These are phyloP conservation scores for Nothophoma quercina DNA, from an alignment of 2,329 filamentous ascomycete species.

Conservation along the genomic window DNA sequence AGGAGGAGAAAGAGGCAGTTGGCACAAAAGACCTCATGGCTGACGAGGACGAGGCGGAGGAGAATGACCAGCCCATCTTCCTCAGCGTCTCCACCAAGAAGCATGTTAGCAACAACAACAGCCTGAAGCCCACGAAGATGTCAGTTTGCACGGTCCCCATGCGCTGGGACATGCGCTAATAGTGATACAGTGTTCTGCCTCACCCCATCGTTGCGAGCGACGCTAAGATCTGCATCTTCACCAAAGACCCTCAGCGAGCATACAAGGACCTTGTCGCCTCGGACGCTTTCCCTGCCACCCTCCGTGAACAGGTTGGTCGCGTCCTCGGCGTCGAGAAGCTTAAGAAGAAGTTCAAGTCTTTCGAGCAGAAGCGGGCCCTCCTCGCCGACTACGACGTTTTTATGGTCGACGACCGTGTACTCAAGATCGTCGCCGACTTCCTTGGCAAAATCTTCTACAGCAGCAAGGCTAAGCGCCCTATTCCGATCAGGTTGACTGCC, in stretches of 20 bases:
- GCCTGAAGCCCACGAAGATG: constrained; percentile 86
- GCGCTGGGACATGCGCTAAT: constrained; percentile 19
- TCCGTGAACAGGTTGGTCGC: constrained; percentile 58
- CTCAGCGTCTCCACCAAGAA: constrained; percentile 70
- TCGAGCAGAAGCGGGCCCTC: constrained; percentile 81
- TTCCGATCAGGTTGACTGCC: constrained; percentile 77
- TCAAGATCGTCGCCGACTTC: constrained; percentile 73
- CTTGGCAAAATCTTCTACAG: constrained; percentile 96
- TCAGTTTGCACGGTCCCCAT: constrained; percentile 23
- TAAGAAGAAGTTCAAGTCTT: constrained; percentile 87
- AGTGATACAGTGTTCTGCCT: constrained; percentile 63
- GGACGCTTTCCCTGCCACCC: constrained; percentile 62
- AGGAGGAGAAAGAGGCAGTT: constrained; percentile 55
- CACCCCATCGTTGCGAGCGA: constrained; percentile 74
- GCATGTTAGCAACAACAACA: constrained; percentile 74
- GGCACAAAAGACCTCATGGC: constrained; percentile 63
- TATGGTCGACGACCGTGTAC: constrained; percentile 87
- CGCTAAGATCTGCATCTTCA: constrained; percentile 83
- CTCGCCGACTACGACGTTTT: constrained; percentile 90
- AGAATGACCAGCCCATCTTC: constrained; percentile 65
- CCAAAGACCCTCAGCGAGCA: constrained; percentile 79
- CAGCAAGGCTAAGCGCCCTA: constrained; percentile 79
- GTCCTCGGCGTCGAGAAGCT: constrained; percentile 86
- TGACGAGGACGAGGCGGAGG: constrained; percentile 54
- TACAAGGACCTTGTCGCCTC: constrained; percentile 89